These are phyloP conservation scores for Sphaerostilbella broomeana DNA, from an alignment of 2,329 filamentous ascomycete genomes.

Conservation along the genomic window DNA sequence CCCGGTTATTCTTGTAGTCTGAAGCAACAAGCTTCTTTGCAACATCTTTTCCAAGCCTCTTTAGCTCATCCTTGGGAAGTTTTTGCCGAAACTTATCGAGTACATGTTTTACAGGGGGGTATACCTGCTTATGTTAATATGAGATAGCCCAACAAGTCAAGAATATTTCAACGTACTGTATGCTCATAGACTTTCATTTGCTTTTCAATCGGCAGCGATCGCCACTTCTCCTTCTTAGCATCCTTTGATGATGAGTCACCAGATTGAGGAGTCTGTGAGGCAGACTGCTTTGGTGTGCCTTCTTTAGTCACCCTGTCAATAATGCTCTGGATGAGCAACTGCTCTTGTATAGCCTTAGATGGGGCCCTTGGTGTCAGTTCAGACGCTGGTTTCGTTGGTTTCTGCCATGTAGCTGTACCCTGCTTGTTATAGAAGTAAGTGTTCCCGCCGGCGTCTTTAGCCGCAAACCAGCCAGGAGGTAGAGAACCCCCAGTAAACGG, in stretches of 20 bases:
- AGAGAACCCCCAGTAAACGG: conserved; percentile 52
- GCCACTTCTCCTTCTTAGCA: conserved; percentile 65
- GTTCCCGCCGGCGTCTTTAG: conserved; percentile 62
- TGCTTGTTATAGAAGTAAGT: conserved; percentile 80
- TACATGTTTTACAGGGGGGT: conserved; percentile 77
- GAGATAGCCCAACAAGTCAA: background rate
- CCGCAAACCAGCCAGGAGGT: conserved; percentile 79
- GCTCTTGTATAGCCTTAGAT: conserved; percentile 55
- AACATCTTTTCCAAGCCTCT: conserved; percentile 58
- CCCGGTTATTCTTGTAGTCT: conserved; percentile 85
- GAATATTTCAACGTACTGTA: conserved; percentile 60
- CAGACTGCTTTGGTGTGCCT: conserved; percentile 41
- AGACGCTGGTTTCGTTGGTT: conserved; percentile 64
- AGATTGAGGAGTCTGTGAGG: conserved; percentile 60
- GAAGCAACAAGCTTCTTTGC: conserved; percentile 86
- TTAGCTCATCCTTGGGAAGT: conserved; percentile 71
- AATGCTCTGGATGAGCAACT: conserved; percentile 74
- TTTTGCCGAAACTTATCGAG: conserved; percentile 82
- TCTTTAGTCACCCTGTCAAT: conserved; percentile 78
- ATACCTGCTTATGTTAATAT: conserved; percentile 43
- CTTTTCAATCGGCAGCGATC: conserved; percentile 66
- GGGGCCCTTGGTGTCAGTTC: conserved; percentile 58
- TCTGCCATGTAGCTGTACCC: conserved; percentile 74
- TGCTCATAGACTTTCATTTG: conserved; percentile 94
- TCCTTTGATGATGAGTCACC: conserved; percentile 49